Conservation (phyloP, 179 eudicot genomes). For the Beta lomatogona region DNA sequence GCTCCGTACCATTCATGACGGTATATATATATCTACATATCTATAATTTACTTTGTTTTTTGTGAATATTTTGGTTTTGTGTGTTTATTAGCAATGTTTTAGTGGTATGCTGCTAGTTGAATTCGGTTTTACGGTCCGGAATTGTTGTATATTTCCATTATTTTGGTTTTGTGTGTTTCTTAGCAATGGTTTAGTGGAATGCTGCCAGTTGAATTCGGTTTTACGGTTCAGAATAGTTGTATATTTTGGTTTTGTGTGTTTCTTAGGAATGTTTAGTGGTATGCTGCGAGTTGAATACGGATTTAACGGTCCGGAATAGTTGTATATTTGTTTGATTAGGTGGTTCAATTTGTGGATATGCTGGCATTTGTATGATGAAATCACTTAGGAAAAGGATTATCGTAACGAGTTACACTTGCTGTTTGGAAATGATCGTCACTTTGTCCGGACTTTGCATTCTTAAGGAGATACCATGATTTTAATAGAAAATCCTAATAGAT, state of each 20-base stretch:
- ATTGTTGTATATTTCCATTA: too few species aligned
- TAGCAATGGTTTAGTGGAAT: too few species aligned
- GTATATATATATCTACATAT: constrained; percentile 36
- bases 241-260: too few species aligned
- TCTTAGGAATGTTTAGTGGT: too few species aligned
- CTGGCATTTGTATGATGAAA: not conserved
- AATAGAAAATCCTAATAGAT: not conserved
- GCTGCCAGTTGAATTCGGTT: too few species aligned
- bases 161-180: too few species aligned
- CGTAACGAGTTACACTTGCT: not conserved
- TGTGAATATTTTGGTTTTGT: not conserved
- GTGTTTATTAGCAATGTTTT: not conserved
- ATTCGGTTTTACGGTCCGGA: too few species aligned
- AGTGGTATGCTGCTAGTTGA: not conserved
- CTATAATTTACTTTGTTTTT: constrained; percentile 14
- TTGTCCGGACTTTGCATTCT: too few species aligned
- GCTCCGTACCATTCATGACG: constrained; percentile 72
- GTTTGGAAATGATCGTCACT: not conserved
- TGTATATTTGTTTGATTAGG: not conserved
- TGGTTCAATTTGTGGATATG: not conserved
- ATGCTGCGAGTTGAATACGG: too few species aligned
- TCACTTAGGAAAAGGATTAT: not conserved
- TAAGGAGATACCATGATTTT: too few species aligned
- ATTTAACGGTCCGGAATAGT: not conserved
- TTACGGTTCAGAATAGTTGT: too few species aligned